These are phyloP conservation scores for Hirsutella rhossiliensis DNA, from an alignment of 2,329 filamentous ascomycete genomes.

Conservation along the genomic window DNA sequence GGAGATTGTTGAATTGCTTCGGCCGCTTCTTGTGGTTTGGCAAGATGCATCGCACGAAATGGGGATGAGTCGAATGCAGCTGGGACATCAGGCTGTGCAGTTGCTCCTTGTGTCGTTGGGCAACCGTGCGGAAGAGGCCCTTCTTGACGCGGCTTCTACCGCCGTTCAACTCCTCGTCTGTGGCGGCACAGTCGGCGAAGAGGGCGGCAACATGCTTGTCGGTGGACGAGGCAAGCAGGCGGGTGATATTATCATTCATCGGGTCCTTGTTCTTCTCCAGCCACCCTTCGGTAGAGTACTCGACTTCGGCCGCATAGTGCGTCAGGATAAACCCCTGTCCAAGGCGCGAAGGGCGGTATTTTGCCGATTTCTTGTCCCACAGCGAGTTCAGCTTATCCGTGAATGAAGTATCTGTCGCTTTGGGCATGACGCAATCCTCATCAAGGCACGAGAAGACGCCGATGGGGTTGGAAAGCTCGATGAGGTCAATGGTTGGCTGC, in stretches of 20 bases:
- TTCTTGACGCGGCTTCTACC: constrained; percentile 81
- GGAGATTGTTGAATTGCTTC: constrained; percentile 79
- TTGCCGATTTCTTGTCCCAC: constrained; percentile 92
- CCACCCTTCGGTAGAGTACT: constrained; percentile 92
- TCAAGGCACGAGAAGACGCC: constrained; percentile 98
- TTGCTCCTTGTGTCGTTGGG: constrained; percentile 95
- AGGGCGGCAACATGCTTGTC: constrained; percentile 75
- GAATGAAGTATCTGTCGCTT: constrained; percentile 92
- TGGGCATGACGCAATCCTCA: constrained; percentile 97
- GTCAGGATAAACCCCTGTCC: constrained; percentile 91
- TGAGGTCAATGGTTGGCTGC: constrained; percentile 94
- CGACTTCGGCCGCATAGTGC: constrained; percentile 94
- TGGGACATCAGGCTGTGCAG: constrained; percentile 93
- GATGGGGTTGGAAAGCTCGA: constrained; percentile 91
- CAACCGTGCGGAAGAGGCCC: constrained; percentile 90
- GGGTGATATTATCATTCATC: constrained; percentile 90
- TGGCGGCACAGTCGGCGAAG: constrained; percentile 78
- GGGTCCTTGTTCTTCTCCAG: constrained; percentile 99
- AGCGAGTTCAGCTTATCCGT: constrained; percentile 94
- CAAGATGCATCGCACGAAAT: constrained; percentile 95
- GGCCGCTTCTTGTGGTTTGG: constrained; percentile 97
- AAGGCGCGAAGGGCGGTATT: constrained; percentile 80
- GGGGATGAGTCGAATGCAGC: constrained; percentile 89
- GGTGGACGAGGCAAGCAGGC: constrained; percentile 69
- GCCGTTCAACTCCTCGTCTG: constrained; percentile 59